Percentiles rank a stretch among this genome's conserved stretches.
Evolutionary conservation across 2,329 filamentous ascomycete species (phyloP).

Genomic region (Emmonsia crescens): DNA sequence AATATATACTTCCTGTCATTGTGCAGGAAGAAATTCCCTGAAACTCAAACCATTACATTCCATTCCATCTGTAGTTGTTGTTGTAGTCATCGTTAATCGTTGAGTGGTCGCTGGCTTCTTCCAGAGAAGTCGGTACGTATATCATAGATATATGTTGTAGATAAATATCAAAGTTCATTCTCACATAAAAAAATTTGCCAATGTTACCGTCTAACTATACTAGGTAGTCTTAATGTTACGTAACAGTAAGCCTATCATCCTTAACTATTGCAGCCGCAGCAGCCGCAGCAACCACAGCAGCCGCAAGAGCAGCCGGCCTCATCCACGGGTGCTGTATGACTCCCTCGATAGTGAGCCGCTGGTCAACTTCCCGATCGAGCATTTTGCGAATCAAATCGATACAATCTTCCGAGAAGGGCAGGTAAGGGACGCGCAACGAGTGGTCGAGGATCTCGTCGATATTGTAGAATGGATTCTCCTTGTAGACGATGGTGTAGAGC

Average conservation of each 20-base stretch:
- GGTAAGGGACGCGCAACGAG: constrained; percentile 74
- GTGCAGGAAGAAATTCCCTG: neutral
- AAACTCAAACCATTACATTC: neutral
- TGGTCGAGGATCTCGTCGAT: constrained; percentile 99
- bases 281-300: neutral
- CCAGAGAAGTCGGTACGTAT: neutral
- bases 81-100: neutral
- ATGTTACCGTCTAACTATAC: no score
- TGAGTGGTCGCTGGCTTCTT: neutral
- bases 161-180: neutral
- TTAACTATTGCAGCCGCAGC: neutral
- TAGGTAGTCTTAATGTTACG: neutral
- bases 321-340: constrained; percentile 84
- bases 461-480: constrained; percentile 98
- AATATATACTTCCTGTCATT: neutral
- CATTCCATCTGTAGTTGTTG: neutral
- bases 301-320: constrained; percentile 7
- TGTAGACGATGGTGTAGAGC: constrained; percentile 97
- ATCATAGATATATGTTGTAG: neutral
- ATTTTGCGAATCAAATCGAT: constrained; percentile 85
- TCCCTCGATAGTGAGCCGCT: constrained; percentile 73
- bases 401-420: constrained; percentile 61
- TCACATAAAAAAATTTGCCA: neutral
- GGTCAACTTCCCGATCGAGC: constrained; percentile 79
- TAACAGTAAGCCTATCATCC: neutral